These are phyloP conservation scores for Halteria grandinella DNA, from an alignment of 73 alveolate genomes.

Conservation along the genomic window DNA sequence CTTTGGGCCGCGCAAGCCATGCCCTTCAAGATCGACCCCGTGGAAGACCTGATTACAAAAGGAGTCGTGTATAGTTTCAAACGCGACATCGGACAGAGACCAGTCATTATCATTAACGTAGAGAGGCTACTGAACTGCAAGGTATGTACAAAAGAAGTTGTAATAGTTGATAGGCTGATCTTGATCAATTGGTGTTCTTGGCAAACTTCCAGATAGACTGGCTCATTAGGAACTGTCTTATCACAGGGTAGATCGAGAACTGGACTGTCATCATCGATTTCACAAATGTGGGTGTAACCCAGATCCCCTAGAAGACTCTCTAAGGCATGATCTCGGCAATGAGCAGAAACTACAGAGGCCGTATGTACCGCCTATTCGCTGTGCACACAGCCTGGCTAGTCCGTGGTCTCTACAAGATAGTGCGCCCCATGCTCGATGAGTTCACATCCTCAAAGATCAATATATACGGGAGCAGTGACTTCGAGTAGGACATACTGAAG, in stretches of 20 bases:
- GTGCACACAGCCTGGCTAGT: constrained; percentile 54
- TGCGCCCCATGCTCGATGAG: constrained; percentile 44
- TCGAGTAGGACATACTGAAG: constrained; percentile 1
- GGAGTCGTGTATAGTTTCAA: constrained; percentile 61
- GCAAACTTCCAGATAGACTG: constrained; percentile 36
- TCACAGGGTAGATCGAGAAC: constrained; percentile 67
- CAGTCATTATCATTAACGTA: constrained; percentile 56
- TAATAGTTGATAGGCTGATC: constrained; percentile 13
- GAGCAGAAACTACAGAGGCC: constrained; percentile 55
- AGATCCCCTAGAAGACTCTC: constrained; percentile 44
- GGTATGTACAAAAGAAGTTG: neutral
- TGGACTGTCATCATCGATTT: constrained; percentile 68
- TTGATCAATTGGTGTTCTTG: constrained; percentile 1
- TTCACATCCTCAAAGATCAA: constrained; percentile 57
- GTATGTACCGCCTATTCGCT: constrained; percentile 53
- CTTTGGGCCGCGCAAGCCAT: neutral
- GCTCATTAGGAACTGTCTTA: constrained; percentile 45
- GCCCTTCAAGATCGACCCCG: constrained; percentile 9
- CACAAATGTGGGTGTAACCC: constrained; percentile 62
- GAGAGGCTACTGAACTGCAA: constrained; percentile 38
- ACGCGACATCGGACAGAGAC: constrained; percentile 50
- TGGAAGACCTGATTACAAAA: constrained; percentile 1
- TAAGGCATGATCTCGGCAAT: constrained; percentile 26
- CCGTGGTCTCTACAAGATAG: constrained; percentile 49
- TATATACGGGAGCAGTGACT: constrained; percentile 57